A percentile compares a stretch with the other conserved stretches of the same genome.
These are phyloP conservation scores for Yamadazyma kitorensis DNA, from an alignment of 805 yeast species.

Conservation along the genomic window DNA sequence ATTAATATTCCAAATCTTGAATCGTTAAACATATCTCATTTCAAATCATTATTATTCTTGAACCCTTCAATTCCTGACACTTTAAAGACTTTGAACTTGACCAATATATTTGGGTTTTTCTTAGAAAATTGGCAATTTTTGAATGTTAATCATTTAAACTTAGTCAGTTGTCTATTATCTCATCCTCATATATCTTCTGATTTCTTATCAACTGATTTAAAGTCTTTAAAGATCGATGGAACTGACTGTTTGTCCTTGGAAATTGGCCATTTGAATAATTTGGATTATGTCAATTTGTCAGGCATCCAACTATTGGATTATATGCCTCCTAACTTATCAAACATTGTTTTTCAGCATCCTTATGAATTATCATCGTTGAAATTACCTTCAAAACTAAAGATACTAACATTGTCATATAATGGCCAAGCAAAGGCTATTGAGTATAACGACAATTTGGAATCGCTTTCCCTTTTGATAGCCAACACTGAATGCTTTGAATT, in stretches of 20 bases:
- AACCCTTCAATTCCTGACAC: not conserved
- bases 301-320: too few species aligned
- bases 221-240: not conserved
- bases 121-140: not conserved
- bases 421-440: too few species aligned
- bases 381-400: too few species aligned
- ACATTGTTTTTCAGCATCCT: too few species aligned
- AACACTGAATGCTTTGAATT: too few species aligned
- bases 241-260: not conserved
- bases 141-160: too few species aligned
- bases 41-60: not conserved
- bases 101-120: not conserved
- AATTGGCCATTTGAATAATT: conserved; percentile 1
- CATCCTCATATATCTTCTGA: not conserved
- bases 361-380: too few species aligned
- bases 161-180: not conserved
- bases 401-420: too few species aligned
- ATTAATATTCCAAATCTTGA: conserved; percentile 2
- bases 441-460: too few species aligned
- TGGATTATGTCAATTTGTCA: not conserved
- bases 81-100: conserved; percentile 1
- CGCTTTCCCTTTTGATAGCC: too few species aligned
- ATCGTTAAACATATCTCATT: not conserved
- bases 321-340: too few species aligned
- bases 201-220: not conserved